Conservation (phyloP, 257 asterid species). For the Solanum chilense region DNA sequence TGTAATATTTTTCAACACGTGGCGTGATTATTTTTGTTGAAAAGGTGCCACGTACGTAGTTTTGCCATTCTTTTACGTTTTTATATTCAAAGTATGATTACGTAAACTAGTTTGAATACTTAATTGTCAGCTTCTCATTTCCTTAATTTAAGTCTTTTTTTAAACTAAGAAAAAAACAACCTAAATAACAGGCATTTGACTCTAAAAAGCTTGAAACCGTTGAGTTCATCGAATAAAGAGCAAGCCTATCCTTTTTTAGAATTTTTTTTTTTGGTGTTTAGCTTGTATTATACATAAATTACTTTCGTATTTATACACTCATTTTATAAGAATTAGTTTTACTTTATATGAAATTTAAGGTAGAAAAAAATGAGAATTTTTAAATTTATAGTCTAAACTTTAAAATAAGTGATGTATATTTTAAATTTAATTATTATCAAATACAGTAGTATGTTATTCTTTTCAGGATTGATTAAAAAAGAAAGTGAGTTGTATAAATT, state of each 20-base stretch:
- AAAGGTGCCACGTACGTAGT: neutral
- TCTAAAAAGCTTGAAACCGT: neutral
- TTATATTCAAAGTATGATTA: neutral
- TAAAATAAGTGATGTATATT: neutral
- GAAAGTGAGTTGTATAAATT: too few species aligned
- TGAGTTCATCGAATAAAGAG: neutral
- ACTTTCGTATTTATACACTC: too few species aligned
- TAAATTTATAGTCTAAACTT: neutral
- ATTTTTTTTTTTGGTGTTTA: neutral
- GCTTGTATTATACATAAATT: neutral
- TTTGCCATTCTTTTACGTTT: neutral
- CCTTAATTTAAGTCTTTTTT: neutral
- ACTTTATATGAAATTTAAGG: too few species aligned
- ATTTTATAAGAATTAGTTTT: too few species aligned
- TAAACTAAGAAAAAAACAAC: neutral
- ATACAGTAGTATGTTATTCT: too few species aligned
- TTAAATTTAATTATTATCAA: too few species aligned
- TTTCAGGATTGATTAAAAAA: too few species aligned
- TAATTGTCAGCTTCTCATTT: neutral
- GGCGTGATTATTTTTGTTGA: neutral
- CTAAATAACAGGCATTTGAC: neutral
- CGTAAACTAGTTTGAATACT: neutral
- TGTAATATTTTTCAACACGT: conserved; percentile 23
- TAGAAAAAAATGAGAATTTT: too few species aligned
- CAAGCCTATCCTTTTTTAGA: neutral